phyloP scores from a whole-genome alignment of 306 rosid species.

The Adenanthera pavonina region DNA sequence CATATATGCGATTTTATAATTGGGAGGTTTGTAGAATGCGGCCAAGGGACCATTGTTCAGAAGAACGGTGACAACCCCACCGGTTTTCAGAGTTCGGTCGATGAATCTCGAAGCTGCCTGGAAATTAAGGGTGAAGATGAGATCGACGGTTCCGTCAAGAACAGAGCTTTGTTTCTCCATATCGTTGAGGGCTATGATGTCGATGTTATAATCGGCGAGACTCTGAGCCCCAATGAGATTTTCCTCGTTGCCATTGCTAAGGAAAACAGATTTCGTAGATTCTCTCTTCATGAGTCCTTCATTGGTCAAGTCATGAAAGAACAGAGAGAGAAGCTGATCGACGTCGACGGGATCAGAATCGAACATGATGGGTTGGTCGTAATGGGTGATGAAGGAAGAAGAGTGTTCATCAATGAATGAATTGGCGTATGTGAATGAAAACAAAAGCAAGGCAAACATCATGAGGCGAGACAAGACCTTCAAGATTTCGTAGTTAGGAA shows the following conservation, averaged over 20 bases:
- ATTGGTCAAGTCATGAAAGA: conserved; percentile 54
- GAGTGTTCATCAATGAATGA: conserved; percentile 7
- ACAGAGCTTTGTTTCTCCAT: conserved; percentile 38
- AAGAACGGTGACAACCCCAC: conserved; percentile 44
- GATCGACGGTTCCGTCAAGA: conserved; percentile 40
- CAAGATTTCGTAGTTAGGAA: conserved; percentile 42
- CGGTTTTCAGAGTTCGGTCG: conserved; percentile 51
- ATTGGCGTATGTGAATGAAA: conserved; percentile 40
- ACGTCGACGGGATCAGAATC: not conserved
- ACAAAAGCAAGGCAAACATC: conserved; percentile 42
- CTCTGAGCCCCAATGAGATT: not conserved
- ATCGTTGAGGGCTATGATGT: conserved; percentile 38
- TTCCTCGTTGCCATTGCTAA: conserved; percentile 13
- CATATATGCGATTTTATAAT: conserved; percentile 53
- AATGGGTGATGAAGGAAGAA: conserved; percentile 29
- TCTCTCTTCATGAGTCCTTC: conserved; percentile 55
- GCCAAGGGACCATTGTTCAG: conserved; percentile 2
- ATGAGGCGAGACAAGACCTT: conserved; percentile 36
- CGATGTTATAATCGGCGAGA: conserved; percentile 39
- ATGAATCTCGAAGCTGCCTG: conserved; percentile 44
- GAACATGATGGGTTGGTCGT: not conserved
- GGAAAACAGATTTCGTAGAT: conserved; percentile 34
- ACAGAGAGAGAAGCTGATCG: conserved; percentile 29
- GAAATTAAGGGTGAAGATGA: conserved; percentile 47
- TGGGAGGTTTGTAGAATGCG: conserved; percentile 34